Base-by-base conservation (phyloP, 2,329 filamentous ascomycete species). In the Apiospora hydei region DNA sequence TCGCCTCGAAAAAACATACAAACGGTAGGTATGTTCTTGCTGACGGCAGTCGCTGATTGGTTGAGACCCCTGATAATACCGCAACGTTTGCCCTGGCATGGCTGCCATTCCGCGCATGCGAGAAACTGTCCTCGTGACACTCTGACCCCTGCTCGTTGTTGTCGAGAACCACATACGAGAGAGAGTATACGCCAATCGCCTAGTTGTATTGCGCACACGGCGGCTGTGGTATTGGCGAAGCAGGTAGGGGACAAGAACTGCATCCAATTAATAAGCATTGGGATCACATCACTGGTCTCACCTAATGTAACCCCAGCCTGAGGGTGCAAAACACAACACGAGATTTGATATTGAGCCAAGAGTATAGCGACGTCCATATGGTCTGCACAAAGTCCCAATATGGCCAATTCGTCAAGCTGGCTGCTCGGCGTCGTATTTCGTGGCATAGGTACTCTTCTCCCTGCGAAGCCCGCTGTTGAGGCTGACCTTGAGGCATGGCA, bases 71-170 rank as follows among this genome's bases (percentile, higher is more conserved):
- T 51, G 68, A 57, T 57, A 21, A 57, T 30, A 18, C 38, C 21
- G 16, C 47, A 57, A 21, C 24, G 68, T 10, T 38, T 51, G 68
- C 68, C 68, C 68, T 69, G 68, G 68, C 68, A 57, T 69, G 68
- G 34, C n/a, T n/a, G 10, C 8, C 44, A 26, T 69, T 24, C 26
- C 41, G 46, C 11, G 68, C 30, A 47, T 43, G 67, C 21, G 47
- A 69, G 66, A 69, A 53, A 69, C 21, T 68, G 68, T 57, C 47
- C 68, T 69, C 68, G 68, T 69, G 68, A 69, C 68, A 69, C 68
- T 53, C 26, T 18, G 26, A 51, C 68, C 68, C 68, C 68, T 69
- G 68, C 24, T 8, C 46, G 43, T 13, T 24, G 18, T n/a, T 61
- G 66, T 38, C 8, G 66, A 24, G 43, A 46, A 44, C 11, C n/a